Evolutionary conservation across 139 green algal genomes (phyloP).

Genomic region (Zygnema circumcarinatum): DNA sequence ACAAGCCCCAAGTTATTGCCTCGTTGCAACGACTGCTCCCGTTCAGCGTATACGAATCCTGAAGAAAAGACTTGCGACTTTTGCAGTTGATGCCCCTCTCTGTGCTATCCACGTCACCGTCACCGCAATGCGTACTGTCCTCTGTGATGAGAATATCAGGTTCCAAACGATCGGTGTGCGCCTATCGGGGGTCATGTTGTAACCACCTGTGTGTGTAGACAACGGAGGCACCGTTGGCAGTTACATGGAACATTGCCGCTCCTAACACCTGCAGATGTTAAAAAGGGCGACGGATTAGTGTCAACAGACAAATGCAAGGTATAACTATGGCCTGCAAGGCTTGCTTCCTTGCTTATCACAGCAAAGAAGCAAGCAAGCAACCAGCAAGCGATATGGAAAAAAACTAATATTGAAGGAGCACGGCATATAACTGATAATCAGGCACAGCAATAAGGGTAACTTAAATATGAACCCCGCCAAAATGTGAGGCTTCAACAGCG

Average conservation of each 20-base stretch:
- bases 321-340: not conserved
- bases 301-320: too few relatives aligned
- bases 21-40: too few relatives aligned
- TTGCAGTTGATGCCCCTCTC: too few relatives aligned
- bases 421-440: too few relatives aligned
- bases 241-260: slow-evolving; percentile 71
- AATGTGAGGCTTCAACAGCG: too few relatives aligned
- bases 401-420: slow-evolving; percentile 8
- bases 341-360: not conserved
- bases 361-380: not conserved
- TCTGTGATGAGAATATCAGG: slow-evolving; percentile 78
- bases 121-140: too few relatives aligned
- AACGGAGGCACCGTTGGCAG: slow-evolving; percentile 49
- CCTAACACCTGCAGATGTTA: slow-evolving; percentile 70
- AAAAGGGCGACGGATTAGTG: not conserved
- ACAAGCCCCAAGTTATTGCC: too few relatives aligned
- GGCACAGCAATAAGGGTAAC: too few relatives aligned
- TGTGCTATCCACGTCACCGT: too few relatives aligned
- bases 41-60: too few relatives aligned
- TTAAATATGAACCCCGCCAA: too few relatives aligned
- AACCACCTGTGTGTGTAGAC: slow-evolving; percentile 74
- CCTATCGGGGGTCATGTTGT: slow-evolving; percentile 74
- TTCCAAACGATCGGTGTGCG: slow-evolving; percentile 51
- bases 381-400: not conserved
- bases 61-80: too few relatives aligned